Base-by-base conservation (phyloP, 208 protist genomes). In the Trypanosoma theileri region DNA sequence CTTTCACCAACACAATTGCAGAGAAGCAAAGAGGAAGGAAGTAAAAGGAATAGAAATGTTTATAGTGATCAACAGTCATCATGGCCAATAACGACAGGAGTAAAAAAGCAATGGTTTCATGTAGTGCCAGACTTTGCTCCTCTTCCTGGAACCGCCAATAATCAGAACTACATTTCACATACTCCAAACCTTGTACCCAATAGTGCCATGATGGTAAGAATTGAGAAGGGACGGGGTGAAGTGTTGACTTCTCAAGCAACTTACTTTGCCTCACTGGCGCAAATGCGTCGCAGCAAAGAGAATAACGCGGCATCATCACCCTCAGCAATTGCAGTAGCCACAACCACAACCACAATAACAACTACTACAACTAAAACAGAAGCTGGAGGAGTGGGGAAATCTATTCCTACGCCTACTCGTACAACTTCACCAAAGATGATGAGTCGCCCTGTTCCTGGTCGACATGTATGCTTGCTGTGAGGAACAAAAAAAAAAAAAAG, bases 101-200 rank as follows among this genome's bases (percentile, higher is more conserved):
- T 19, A 63, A 59, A 54, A 45, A 64, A 74, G 42, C 75, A 82
- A 31, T 94, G 89, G 89, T 94, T 94, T 60, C 74, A 78, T 7
- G 80, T 79, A 44, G 84, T 94, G 17, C 85, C 89, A 22, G 79
- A 73, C 11, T 88, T 85, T 77, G 82, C 88, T 56, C 89, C 89
- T 40, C 80, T 94, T 50, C 89, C 89, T 10, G 89, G 89, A 16
- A 92, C 85, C 8, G 60, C 77, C 52, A 74, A 80, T n/a, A 83
- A 82, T 24, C 51, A 65, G 1, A 79, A 77, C 55, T 60, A 75
- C 19, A 50, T 59, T 8, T 54, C 74, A 0, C 61, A 56, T 17
- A 51, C 42, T 10, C 87, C 84, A 0, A 59, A 52, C 48, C 84
- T 88, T 55, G 55, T 79, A 17, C 75, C 62, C 4, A 92, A 80